Percentiles rank a stretch among this genome's conserved stretches.
phyloP scores from a whole-genome alignment of 1,139 yeast species.

The Meyerozyma guilliermondii region DNA sequence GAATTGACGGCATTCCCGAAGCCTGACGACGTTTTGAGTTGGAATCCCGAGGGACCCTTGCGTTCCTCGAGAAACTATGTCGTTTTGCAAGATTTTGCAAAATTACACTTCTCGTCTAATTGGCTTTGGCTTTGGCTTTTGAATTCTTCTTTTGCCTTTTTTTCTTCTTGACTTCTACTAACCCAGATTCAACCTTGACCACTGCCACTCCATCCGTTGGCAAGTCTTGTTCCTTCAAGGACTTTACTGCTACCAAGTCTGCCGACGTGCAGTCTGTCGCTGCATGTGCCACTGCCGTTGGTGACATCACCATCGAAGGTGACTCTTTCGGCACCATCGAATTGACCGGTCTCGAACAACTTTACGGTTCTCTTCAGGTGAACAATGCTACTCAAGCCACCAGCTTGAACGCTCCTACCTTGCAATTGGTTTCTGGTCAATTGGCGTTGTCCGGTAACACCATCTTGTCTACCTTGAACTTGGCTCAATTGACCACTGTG shows the following conservation, averaged over 20 bases:
- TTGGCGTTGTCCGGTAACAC: slow-evolving; percentile 63
- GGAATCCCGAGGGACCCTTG: too few species aligned
- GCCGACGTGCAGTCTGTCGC: slow-evolving; percentile 69
- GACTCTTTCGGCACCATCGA: slow-evolving; percentile 50
- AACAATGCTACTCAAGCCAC: slow-evolving; percentile 60
- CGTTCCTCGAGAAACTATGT: not conserved
- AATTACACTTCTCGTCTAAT: not conserved
- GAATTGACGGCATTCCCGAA: not conserved
- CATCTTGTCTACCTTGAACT: slow-evolving; percentile 59
- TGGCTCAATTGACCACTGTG: slow-evolving; percentile 77
- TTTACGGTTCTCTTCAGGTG: slow-evolving; percentile 71
- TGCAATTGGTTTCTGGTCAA: slow-evolving; percentile 69
- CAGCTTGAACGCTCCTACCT: slow-evolving; percentile 69
- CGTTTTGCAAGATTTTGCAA: not conserved
- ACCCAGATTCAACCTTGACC: slow-evolving; percentile 43
- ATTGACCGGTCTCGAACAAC: slow-evolving; percentile 52
- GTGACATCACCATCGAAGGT: slow-evolving; percentile 71
- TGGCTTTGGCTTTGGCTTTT: too few species aligned
- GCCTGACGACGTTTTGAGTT: too few species aligned
- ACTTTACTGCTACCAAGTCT: slow-evolving; percentile 69
- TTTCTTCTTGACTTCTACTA: slow-evolving; percentile 8
- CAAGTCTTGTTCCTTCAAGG: slow-evolving; percentile 51
- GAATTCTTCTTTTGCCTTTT: not conserved
- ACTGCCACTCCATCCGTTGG: slow-evolving; percentile 47
- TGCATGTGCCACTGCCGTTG: slow-evolving; percentile 74